A percentile compares a stretch with the other conserved stretches of the same genome.
phyloP scores from a whole-genome alignment of 805 yeast species.

The Yamadazyma ubonensis region DNA sequence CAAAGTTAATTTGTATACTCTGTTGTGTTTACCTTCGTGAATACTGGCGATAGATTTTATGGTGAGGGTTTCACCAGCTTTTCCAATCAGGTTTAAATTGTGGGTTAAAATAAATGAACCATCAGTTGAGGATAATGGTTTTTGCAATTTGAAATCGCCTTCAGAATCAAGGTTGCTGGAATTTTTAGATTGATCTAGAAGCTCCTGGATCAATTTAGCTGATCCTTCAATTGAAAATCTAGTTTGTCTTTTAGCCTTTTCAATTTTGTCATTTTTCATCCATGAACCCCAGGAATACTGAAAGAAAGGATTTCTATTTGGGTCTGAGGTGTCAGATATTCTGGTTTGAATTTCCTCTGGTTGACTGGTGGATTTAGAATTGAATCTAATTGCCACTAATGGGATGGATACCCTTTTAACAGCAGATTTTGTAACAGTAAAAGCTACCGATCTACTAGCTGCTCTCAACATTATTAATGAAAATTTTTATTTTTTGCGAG shows the following conservation, averaged over 20 bases:
- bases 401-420: not conserved
- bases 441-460: not conserved
- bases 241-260: conserved; percentile 76
- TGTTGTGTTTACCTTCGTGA: conserved; percentile 93
- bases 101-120: conserved; percentile 48
- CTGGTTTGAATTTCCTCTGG: conserved; percentile 51
- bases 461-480: conserved; percentile 6
- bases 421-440: not conserved
- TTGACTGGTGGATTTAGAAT: conserved; percentile 8
- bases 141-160: conserved; percentile 22
- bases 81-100: conserved; percentile 50
- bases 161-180: conserved; percentile 20
- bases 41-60: conserved; percentile 76
- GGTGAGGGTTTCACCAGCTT: conserved; percentile 33
- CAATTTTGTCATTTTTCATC: conserved; percentile 73
- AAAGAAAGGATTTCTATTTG: conserved; percentile 69
- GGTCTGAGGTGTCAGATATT: conserved; percentile 60
- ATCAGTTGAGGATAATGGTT: conserved; percentile 41
- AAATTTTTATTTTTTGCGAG: conserved; percentile 5
- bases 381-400: not conserved
- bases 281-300: conserved; percentile 95
- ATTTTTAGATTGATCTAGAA: conserved; percentile 38
- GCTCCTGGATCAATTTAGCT: conserved; percentile 47
- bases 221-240: conserved; percentile 80
- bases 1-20: conserved; percentile 73